Evolutionary conservation across 2,329 filamentous ascomycete species (phyloP), one percentile per base, ranked within the genome.

Genomic region (Claviceps fusiformis): DNA sequence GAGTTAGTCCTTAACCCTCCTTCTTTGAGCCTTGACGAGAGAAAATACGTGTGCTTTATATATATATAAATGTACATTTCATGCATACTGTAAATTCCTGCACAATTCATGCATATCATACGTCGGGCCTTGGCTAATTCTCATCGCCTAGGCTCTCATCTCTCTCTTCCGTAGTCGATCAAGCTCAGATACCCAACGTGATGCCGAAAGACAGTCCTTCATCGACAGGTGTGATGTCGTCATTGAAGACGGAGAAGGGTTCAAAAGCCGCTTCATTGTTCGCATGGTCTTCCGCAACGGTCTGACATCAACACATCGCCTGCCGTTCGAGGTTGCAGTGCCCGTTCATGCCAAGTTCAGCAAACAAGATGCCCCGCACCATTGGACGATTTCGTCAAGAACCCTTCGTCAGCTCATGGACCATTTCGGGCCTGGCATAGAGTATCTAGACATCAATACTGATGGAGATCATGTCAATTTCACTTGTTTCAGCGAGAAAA

Each of bases 401-500:
- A 84, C 84, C 0, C 70, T 92, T 53, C 80, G 85, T 58, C 86
- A 90, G 62, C 79, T 89, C 58, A 84, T 88, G 70, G 87, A 91
- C 57, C 87, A 89, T 64, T 91, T 91, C 63, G 86, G 86, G 0
- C 85, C 85, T 1, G 87, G 86, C 5, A 89, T 88, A 37, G 87
- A 92, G 66, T 85, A 90, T 60, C 77, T 92, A 2, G 87, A 91
- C 61, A 85, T 92, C 59, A 86, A 87, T 63, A 82, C 84, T 0
- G 82, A 89, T 57, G 82, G 83, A 13, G 82, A 87, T 54, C 80
- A 86, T 50, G 83, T 87, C 17, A 86, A 87, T 56, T 88, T 92
- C 62, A 88, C 86, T 31, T 90, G 86, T 64, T 91, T 87, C 63
- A 90, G 86, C 0, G 87, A 91, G 66, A 91, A 89, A 70, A 81